Base-by-base conservation (phyloP, 73 alveolate genomes). In the Urostyla sp. region DNA sequence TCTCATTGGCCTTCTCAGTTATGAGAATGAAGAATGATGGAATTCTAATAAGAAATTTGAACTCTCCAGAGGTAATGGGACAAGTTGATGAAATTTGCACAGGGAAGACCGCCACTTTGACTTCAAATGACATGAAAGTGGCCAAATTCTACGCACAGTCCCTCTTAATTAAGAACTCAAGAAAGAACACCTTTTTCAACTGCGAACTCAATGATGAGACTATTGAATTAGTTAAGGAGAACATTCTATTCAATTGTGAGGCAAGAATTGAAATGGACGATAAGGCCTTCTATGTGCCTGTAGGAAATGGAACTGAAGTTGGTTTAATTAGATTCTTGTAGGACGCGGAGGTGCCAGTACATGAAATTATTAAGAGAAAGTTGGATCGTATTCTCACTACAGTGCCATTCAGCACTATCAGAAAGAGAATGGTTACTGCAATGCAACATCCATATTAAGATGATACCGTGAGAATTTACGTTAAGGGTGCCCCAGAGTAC, bases 1-100 rank as follows among this genome's bases (percentile, higher is more conserved):
- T 96, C 63, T 90, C 97, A n/a, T 67, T 96, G 43, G 96, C 98
- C 21, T 91, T 75, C 56, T 91, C 98, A 28, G 94, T 95, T 75
- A 88, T 88, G 80, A 91, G 94, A 81, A 96, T 96, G 99, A 89
- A 83, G 86, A 66, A 76, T 37, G 95, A 89, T 48, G 80, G 80
- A 5, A 23, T 66, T 27, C 43, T 66, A 30, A 54, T 66, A 1
- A 66, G 63, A 45, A 45, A 66, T 32, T 28, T 66, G 4, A 54
- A 66, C 46, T 66, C 80, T 11, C 80, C 80, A 45, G 80, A 66
- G 66, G 46, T 5, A 5, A 37, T 66, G 67, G 80, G 80, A 6
- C 37, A 28, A 16, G 66, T 66, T 3, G 63, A 45, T 5, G 80
- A 66, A 66, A 66, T 66, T 32, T 15, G 37, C 11, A 66, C 63